Conservation (phyloP, 495 filamentous ascomycete species). For the Tuber borchii region DNA sequence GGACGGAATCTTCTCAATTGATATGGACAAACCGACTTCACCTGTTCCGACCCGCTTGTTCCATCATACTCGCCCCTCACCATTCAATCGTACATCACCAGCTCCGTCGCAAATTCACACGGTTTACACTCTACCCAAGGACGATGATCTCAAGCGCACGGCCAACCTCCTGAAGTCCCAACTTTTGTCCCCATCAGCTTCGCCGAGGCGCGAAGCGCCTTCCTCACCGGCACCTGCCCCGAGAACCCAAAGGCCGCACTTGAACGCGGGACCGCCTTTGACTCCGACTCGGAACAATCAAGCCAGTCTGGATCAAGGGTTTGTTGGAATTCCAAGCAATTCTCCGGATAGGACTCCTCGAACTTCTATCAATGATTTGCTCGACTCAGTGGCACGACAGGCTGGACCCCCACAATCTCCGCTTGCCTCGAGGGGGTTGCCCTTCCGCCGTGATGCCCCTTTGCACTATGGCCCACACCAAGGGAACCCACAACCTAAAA, state of each 20-base stretch:
- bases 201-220: conserved; percentile 10
- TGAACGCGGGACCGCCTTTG: conserved; percentile 25
- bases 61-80: neutral
- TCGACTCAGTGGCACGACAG: neutral
- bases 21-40: conserved; percentile 2
- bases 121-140: neutral
- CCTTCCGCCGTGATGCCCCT: conserved; percentile 10
- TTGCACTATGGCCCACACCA: conserved; percentile 16
- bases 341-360: neutral
- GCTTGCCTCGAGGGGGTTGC: conserved; percentile 9
- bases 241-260: conserved; percentile 10
- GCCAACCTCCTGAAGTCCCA: conserved; percentile 31
- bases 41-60: neutral
- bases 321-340: neutral
- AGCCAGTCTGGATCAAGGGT: neutral
- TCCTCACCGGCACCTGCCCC: conserved; percentile 19
- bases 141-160: conserved; percentile 13
- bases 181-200: conserved; percentile 21
- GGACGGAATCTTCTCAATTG: conserved; percentile 7
- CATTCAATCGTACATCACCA: neutral
- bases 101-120: neutral
- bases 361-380: neutral
- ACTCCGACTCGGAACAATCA: conserved; percentile 16
- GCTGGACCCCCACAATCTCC: neutral
- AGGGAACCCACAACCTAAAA: conserved; percentile 22